Base-by-base conservation (phyloP, 129 eudicot genomes). In the carrot (Daucus carota) region DNA sequence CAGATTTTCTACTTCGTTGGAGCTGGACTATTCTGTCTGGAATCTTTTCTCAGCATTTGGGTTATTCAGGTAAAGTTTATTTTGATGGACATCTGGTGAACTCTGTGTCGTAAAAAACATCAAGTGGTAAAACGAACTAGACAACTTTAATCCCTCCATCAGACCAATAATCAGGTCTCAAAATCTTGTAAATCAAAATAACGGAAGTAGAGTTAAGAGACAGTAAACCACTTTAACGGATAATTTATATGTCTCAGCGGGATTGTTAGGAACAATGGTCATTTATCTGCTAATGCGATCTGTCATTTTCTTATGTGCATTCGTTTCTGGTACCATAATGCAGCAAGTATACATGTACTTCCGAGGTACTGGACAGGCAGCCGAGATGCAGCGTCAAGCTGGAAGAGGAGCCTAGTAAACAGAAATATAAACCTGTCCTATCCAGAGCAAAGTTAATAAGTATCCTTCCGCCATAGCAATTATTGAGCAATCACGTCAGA, bases 331-430 rank as follows among this genome's bases (percentile, higher is more conserved):
- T 34, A 67, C 47, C 32, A n/a, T n/a, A 54, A 54, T 86, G 88
- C 99, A 95, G 97, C 99, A 95, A 95, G 97, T 91, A 68, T 89
- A 91, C 80, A 95, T 91, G 97, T 91, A 95, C 52, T 95, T 95
- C 92, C 89, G 97, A 32, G 97, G 97, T 57, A 95, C 92, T 40
- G 97, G 99, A 15, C 70, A 75, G 82, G 97, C 92, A 0, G 92
- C 96, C 1, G 92, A 95, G 77, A 83, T 95, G 96, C 92, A 86
- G 75, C 92, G 90, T 32, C 89, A 83, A 36, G 86, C 84, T 57
- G 91, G 87, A 48, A 77, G 98, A 78, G 86, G 92, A 8, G 97
- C 90, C 16, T 16, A 80, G 75, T 78, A 86, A 73, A 80, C 85
- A 13, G 89, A 89, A 60, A 43, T 85, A 26, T 81, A 68, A 86